Percentiles rank a stretch among this genome's conserved stretches.
phyloP scores from a whole-genome alignment of 148 eudicot genomes.

The Arbutus unedo region DNA sequence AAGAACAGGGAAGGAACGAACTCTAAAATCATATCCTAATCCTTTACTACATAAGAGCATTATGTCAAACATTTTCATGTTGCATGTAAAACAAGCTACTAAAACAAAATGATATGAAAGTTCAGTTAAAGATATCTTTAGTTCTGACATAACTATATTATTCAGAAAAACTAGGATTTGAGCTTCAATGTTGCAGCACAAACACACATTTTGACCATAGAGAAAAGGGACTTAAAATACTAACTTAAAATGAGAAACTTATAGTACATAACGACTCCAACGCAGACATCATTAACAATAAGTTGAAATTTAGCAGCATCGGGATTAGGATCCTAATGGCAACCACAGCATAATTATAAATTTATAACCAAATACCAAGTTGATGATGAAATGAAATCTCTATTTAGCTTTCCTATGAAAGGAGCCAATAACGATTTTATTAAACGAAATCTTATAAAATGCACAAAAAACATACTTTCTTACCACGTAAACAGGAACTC shows the following conservation, averaged over 20 bases:
- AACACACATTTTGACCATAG: neutral
- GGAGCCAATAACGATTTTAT: too few species aligned
- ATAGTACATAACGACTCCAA: too few species aligned
- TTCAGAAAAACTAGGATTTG: neutral
- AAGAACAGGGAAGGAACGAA: neutral
- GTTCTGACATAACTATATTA: neutral
- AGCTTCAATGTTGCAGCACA: neutral
- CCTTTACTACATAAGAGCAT: neutral
- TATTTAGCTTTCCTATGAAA: too few species aligned
- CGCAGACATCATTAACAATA: neutral
- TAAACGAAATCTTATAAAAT: too few species aligned
- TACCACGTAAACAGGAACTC: neutral
- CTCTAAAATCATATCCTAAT: neutral
- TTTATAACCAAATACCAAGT: too few species aligned
- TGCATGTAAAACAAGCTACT: conserved; percentile 2
- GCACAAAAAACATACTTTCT: neutral
- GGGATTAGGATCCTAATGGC: too few species aligned
- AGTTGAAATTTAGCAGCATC: too few species aligned
- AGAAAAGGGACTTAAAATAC: neutral
- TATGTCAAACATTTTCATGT: neutral
- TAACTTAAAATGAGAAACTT: too few species aligned
- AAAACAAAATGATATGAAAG: neutral
- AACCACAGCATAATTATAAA: too few species aligned
- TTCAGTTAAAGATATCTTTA: neutral
- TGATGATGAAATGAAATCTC: too few species aligned